phyloP scores from a whole-genome alignment of 352 stramenopile species.

The Pythium rhizo-oryzae region DNA sequence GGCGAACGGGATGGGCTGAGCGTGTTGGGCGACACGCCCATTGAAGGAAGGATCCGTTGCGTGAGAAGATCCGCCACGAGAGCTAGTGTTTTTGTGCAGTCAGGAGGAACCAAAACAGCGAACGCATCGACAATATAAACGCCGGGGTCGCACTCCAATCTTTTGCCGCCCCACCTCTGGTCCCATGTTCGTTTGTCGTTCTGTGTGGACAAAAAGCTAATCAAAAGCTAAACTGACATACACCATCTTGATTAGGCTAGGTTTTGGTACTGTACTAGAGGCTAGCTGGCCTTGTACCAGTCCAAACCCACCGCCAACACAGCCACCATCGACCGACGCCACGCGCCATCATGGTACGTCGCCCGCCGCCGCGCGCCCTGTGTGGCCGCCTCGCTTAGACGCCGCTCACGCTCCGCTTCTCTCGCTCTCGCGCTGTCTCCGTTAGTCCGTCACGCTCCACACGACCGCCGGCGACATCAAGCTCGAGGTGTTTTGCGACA shows the following conservation, averaged over 20 bases:
- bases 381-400: not conserved
- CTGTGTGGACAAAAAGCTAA: too few species aligned
- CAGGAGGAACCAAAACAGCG: slow-evolving; percentile 11
- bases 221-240: not conserved
- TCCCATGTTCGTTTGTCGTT: too few species aligned
- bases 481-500: slow-evolving; percentile 97
- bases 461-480: slow-evolving; percentile 96
- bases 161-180: too few species aligned
- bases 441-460: slow-evolving; percentile 93
- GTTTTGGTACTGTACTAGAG: not conserved
- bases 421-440: not conserved
- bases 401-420: slow-evolving; percentile 7
- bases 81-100: slow-evolving; percentile 7
- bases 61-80: not conserved
- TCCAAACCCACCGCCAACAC: not conserved
- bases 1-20: not conserved
- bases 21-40: not conserved
- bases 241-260: too few species aligned
- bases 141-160: not conserved
- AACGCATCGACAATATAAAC: slow-evolving; percentile 17
- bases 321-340: not conserved
- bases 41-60: not conserved
- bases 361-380: not conserved
- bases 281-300: too few species aligned
- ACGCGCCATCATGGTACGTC: slow-evolving; percentile 1